Conservation (phyloP, 2,329 filamentous ascomycete genomes). For the Metarhizium guizhouense region DNA sequence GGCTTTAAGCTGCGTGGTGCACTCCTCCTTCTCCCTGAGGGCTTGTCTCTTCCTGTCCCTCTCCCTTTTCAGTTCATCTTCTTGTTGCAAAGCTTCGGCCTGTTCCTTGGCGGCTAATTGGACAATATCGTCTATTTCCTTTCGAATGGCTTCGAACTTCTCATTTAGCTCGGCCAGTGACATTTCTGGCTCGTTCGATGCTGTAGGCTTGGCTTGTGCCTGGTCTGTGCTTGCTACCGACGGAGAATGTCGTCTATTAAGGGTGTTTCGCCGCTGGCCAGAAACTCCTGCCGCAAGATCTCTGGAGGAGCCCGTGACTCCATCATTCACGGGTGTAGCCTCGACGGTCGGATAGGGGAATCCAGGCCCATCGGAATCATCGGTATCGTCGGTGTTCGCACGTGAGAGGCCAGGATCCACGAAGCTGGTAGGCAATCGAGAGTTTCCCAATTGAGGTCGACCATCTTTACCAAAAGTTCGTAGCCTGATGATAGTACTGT, state of each 20-base stretch:
- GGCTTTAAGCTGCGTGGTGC: constrained; percentile 73
- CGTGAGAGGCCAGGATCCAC: constrained; percentile 40
- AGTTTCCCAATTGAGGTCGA: constrained; percentile 49
- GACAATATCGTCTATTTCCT: constrained; percentile 74
- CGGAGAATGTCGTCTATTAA: constrained; percentile 69
- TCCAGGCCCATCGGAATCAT: constrained; percentile 37
- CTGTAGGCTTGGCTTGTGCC: constrained; percentile 32
- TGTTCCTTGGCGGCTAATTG: constrained; percentile 63
- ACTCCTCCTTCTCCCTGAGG: constrained; percentile 84
- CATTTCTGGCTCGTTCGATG: constrained; percentile 48
- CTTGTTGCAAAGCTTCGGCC: constrained; percentile 55
- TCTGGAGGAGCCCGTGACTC: constrained; percentile 50
- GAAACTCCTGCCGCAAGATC: constrained; percentile 46
- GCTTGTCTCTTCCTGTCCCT: constrained; percentile 69
- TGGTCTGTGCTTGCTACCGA: constrained; percentile 52
- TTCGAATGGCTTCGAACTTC: constrained; percentile 68
- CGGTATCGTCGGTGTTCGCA: constrained; percentile 32
- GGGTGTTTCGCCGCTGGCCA: constrained; percentile 39
- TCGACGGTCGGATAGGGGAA: constrained; percentile 50
- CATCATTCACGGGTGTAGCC: constrained; percentile 51
- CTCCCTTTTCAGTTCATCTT: constrained; percentile 64
- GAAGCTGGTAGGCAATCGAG: constrained; percentile 47
- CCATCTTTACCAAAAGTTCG: constrained; percentile 63
- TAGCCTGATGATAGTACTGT: constrained; percentile 76
- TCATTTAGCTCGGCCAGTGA: constrained; percentile 72